Conservation (phyloP, 2,329 filamentous ascomycete genomes). For the Ceratocystiopsis sp. region DNA sequence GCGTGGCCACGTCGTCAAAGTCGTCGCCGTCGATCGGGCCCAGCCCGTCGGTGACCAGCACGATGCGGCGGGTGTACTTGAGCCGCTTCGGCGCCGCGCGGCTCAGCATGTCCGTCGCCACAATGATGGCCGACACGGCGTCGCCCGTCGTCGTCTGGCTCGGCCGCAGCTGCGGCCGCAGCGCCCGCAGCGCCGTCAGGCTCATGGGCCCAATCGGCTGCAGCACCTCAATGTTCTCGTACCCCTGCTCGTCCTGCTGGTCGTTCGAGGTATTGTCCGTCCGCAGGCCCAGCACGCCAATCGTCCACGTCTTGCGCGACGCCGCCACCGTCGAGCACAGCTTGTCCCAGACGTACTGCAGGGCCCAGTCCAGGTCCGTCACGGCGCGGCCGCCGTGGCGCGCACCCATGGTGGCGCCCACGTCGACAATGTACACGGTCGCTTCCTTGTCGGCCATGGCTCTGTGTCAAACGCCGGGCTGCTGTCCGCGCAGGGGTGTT, state of each 20-base stretch:
- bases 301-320: constrained; percentile 53
- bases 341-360: constrained; percentile 92
- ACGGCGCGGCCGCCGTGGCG: constrained; percentile 52
- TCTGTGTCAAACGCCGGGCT: background rate
- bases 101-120: constrained; percentile 74
- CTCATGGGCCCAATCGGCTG: constrained; percentile 45
- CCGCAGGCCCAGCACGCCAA: constrained; percentile 69
- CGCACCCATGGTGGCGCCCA: constrained; percentile 71
- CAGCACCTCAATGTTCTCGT: constrained; percentile 66
- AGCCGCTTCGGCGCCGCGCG: constrained; percentile 58
- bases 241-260: constrained; percentile 48
- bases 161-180: constrained; percentile 47
- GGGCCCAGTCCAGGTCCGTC: constrained; percentile 73
- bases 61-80: constrained; percentile 65
- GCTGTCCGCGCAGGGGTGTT: background rate
- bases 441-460: constrained; percentile 85
- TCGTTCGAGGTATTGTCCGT: constrained; percentile 62
- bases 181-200: constrained; percentile 50
- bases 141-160: constrained; percentile 59
- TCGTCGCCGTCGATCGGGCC: constrained; percentile 57
- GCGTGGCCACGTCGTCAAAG: constrained; percentile 49
- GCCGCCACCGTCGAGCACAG: constrained; percentile 53
- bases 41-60: constrained; percentile 70
- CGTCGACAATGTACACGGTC: constrained; percentile 78
- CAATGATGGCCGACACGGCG: constrained; percentile 69